These are phyloP conservation scores for Candida maesae DNA, from an alignment of 805 yeast species.

Conservation along the genomic window DNA sequence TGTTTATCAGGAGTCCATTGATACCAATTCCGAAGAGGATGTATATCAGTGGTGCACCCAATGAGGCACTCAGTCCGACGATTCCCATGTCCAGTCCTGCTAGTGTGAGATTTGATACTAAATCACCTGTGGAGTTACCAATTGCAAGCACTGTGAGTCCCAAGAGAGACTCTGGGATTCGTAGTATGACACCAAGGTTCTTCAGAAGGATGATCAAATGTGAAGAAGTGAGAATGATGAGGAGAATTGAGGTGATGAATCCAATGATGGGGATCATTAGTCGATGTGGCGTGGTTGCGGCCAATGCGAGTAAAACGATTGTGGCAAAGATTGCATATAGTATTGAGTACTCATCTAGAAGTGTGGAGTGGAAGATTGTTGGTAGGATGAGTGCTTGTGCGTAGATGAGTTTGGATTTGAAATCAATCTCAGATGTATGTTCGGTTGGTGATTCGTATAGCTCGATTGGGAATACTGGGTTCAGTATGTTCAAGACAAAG, in stretches of 20 bases:
- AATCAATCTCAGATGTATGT: constrained; percentile 2
- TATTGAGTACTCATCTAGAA: neutral
- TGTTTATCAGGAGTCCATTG: constrained; percentile 52
- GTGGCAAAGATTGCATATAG: neutral
- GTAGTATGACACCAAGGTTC: constrained; percentile 53
- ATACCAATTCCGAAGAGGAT: constrained; percentile 76
- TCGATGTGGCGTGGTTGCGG: neutral
- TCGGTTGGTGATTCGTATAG: neutral
- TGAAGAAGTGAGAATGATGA: constrained; percentile 68
- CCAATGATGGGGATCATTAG: constrained; percentile 44
- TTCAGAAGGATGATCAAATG: constrained; percentile 65
- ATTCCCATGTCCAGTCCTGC: constrained; percentile 78
- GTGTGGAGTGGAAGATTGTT: neutral
- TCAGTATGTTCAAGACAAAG: constrained; percentile 9
- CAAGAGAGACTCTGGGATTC: constrained; percentile 70
- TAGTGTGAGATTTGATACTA: constrained; percentile 76
- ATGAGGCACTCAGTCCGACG: constrained; percentile 94
- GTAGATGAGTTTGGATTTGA: constrained; percentile 22
- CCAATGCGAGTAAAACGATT: no score
- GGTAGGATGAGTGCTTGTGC: constrained; percentile 28
- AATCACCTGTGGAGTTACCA: constrained; percentile 91
- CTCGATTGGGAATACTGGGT: constrained; percentile 14
- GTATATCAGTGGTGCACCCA: constrained; percentile 87
- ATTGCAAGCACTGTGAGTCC: constrained; percentile 89
- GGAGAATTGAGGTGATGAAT: constrained; percentile 59